Evolutionary conservation across 2,329 filamentous ascomycete species (phyloP).

Genomic region (Hirsutella minnesotensis): DNA sequence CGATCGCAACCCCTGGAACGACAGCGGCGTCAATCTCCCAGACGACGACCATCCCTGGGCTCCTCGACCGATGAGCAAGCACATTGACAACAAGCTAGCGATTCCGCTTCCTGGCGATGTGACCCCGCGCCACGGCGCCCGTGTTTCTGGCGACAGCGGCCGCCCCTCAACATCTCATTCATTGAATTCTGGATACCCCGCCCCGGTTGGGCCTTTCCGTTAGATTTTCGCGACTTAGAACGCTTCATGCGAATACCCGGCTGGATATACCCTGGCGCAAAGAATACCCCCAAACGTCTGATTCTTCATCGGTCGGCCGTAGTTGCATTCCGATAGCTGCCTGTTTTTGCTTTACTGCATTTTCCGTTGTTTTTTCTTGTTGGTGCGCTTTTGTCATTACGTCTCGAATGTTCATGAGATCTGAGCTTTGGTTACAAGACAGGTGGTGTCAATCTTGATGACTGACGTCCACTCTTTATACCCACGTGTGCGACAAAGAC

Average conservation of each 20-base stretch:
- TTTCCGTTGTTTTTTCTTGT: slow-evolving; percentile 8
- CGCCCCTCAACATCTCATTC: slow-evolving; percentile 92
- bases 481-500: slow-evolving; percentile 19
- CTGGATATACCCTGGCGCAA: slow-evolving; percentile 56
- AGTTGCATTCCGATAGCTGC: slow-evolving; percentile 6
- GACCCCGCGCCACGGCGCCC: slow-evolving; percentile 72
- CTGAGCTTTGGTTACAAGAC: slow-evolving; percentile 7
- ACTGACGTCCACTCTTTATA: slow-evolving; percentile 23
- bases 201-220: slow-evolving; percentile 82
- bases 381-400: slow-evolving; percentile 1
- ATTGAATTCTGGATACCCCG: slow-evolving; percentile 91
- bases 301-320: slow-evolving; percentile 7
- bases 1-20: slow-evolving; percentile 96
- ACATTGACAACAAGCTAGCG: slow-evolving; percentile 49
- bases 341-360: background rate
- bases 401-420: slow-evolving; percentile 6
- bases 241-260: slow-evolving; percentile 44
- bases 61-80: slow-evolving; percentile 52
- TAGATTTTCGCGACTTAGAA: slow-evolving; percentile 45
- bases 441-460: slow-evolving; percentile 18
- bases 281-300: slow-evolving; percentile 34
- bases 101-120: slow-evolving; percentile 66
- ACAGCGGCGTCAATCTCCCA: slow-evolving; percentile 86
- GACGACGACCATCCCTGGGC: slow-evolving; percentile 71
- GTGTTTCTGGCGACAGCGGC: slow-evolving; percentile 81